Percentiles rank a stretch among this genome's conserved stretches.
Evolutionary conservation across 192 early-diverging fungal species (phyloP).

Genomic region (Gonapodya prolifera): DNA sequence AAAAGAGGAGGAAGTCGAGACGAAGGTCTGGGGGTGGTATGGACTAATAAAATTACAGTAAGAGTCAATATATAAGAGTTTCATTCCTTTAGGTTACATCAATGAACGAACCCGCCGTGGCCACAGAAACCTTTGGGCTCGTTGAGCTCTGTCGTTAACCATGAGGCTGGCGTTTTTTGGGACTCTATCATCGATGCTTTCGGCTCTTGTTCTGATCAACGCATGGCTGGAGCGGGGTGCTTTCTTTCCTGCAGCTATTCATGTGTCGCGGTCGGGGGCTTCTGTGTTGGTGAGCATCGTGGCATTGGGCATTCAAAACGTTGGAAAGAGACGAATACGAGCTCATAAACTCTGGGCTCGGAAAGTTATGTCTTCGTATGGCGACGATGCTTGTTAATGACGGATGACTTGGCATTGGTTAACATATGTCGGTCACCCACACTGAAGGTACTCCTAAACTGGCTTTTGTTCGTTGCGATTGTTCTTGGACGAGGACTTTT

Average conservation of each 20-base stretch:
- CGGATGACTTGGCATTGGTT: too few relatives aligned
- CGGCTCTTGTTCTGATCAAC: neutral
- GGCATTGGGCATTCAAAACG: neutral
- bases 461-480: constrained; percentile 65
- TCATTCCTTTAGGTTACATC: too few relatives aligned
- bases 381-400: too few relatives aligned
- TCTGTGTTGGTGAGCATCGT: constrained; percentile 3
- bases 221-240: neutral
- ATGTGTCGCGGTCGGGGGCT: neutral
- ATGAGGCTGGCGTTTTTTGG: neutral
- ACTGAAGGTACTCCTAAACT: constrained; percentile 60
- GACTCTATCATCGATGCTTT: neutral
- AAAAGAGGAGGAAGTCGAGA: neutral
- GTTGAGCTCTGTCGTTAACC: neutral
- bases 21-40: neutral
- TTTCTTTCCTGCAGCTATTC: neutral
- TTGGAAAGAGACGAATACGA: neutral
- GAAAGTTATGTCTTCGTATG: too few relatives aligned
- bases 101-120: too few relatives aligned
- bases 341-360: neutral
- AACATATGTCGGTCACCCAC: too few relatives aligned
- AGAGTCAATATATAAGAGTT: too few relatives aligned
- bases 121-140: neutral
- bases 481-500: constrained; percentile 64
- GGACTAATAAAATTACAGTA: neutral